Percentiles rank a stretch among this genome's conserved stretches.
Evolutionary conservation across 2,329 filamentous ascomycete species (phyloP).

Genomic region (Coniella vitis): DNA sequence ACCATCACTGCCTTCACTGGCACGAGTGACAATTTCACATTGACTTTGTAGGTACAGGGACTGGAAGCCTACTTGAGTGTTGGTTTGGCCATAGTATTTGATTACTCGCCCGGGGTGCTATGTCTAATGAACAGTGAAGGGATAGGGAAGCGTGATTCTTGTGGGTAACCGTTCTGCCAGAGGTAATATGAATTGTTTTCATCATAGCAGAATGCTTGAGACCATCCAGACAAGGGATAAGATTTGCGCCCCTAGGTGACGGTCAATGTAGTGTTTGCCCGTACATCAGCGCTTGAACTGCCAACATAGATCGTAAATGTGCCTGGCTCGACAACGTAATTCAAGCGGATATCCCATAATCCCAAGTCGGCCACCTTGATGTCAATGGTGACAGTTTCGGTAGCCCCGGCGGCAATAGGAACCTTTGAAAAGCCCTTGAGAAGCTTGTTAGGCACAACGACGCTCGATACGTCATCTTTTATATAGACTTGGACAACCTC

Average conservation of each 20-base stretch:
- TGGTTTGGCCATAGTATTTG: neutral
- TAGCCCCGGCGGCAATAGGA: constrained; percentile 51
- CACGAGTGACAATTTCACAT: constrained; percentile 23
- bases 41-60: constrained; percentile 10
- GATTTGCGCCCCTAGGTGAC: constrained; percentile 37
- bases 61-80: too few relatives aligned
- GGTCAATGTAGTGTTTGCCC: constrained; percentile 48
- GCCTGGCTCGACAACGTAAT: constrained; percentile 68
- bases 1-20: constrained; percentile 54
- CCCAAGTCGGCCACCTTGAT: constrained; percentile 50
- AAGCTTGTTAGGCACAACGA: constrained; percentile 57
- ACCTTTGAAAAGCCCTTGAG: constrained; percentile 65
- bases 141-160: too few relatives aligned
- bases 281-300: constrained; percentile 50
- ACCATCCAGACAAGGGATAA: too few relatives aligned
- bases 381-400: constrained; percentile 42
- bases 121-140: neutral
- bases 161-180: too few relatives aligned
- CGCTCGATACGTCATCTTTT: constrained; percentile 52
- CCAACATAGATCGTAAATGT: constrained; percentile 59
- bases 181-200: too few relatives aligned
- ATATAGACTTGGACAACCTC: constrained; percentile 66
- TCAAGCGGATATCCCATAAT: constrained; percentile 54
- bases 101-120: neutral
- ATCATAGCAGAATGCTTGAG: too few relatives aligned